Evolutionary conservation across 768 basidiomycete species (phyloP), one percentile per base, ranked within the genome.

Genomic region (Asterophora lycoperdoides): DNA sequence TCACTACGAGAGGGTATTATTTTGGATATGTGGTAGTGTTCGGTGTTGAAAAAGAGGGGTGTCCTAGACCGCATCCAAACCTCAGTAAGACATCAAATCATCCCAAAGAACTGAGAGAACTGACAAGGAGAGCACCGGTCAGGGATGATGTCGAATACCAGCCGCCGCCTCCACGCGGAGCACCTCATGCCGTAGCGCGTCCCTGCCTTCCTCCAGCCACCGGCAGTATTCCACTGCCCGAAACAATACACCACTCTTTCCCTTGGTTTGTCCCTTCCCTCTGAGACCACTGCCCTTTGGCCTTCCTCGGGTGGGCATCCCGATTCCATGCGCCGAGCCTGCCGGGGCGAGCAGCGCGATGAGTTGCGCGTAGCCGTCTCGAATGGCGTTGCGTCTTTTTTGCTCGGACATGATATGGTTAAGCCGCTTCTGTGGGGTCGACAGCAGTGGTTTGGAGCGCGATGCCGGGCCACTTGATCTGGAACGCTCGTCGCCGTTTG

Each of bases 351-450:
- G 82, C 18, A 95, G 71, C 0, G 83, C 69, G 28, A 91, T 92
- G 35, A 95, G 70, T 61, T 92, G 89, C 1, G 89, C 83, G 66
- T 93, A 95, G 34, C 91, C 91, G 53, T 89, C 85, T 35, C 89
- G 83, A 56, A 95, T 95, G 43, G 89, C 88, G 60, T 94, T 94
- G 8, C 93, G 82, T 7, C 93, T 87, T 60, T 90, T 90, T 68
- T 95, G 92, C 64, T 95, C 93, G 6, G 89, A 92, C 79, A 91
- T 84, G 73, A 95, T 93, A 71, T 95, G 91, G 63, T 93, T 93
- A 13, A 90, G 78, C 10, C 91, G 80, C 60, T 93, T 92, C 67
- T 94, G 89, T 0, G 89, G 89, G 4, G 81, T 83, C 5, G 89
- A 86, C 19, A 93, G 74, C 15, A 89, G 77, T 0, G 83, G 75